These are phyloP conservation scores for Botrytis galanthina DNA, from an alignment of 2,329 filamentous ascomycete species.

Conservation along the genomic window DNA sequence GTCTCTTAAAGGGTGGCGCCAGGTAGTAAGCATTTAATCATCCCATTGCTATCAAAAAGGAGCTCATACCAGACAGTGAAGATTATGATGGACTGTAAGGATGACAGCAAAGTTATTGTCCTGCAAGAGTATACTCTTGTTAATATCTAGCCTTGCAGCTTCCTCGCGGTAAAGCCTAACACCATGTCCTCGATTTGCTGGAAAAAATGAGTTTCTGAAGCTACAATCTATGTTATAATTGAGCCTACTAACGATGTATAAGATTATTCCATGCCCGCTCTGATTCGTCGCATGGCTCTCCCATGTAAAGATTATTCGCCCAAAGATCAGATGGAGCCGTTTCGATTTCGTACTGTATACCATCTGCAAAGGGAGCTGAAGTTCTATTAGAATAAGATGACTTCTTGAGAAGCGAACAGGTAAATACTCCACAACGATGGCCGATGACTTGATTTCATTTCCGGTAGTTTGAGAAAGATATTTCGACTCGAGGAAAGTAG, in stretches of 20 bases:
- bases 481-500: slow-evolving; percentile 4
- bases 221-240: rapidly evolving
- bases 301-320: slow-evolving; percentile 3
- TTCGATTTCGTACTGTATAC: slow-evolving; percentile 1
- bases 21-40: not conserved
- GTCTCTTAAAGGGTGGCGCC: not conserved
- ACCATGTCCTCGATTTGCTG: slow-evolving; percentile 11
- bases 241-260: slow-evolving; percentile 8
- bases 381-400: not conserved
- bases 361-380: slow-evolving; percentile 7
- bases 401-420: too few species aligned
- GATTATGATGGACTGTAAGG: slow-evolving; percentile 16
- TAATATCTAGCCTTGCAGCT: slow-evolving; percentile 11
- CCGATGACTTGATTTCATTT: not conserved
- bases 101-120: slow-evolving; percentile 17
- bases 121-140: slow-evolving; percentile 12
- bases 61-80: slow-evolving; percentile 14
- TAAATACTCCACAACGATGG: slow-evolving; percentile 15
- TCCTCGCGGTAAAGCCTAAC: slow-evolving; percentile 14
- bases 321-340: slow-evolving; percentile 4
- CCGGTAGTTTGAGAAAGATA: not conserved
- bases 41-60: not conserved
- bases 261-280: slow-evolving; percentile 18
- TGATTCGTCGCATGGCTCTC: slow-evolving; percentile 18
- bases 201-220: not conserved